Evolutionary conservation across 2,329 filamentous ascomycete species (phyloP), one percentile per base, ranked within the genome.

Genomic region (Fusarium sp.): DNA sequence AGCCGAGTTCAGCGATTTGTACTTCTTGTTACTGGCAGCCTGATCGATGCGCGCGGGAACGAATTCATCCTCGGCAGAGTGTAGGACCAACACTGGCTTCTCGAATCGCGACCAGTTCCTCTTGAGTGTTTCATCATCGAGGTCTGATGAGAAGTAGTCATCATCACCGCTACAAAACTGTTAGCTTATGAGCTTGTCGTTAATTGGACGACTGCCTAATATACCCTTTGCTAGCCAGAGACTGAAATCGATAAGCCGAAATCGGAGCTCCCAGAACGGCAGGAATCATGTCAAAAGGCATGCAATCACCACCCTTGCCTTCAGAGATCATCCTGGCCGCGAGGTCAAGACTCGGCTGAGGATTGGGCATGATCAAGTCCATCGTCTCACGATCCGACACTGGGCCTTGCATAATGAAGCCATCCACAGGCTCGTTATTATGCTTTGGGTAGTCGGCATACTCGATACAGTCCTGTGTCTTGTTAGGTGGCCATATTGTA

Each of bases 71-170:
- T 84, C 80, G 8, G 83, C 90, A 3, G 90, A 90, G 62, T 89
- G 88, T 32, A 94, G 76, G 20, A 92, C 87, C 69, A 92, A 80
- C 1, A 93, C 79, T 2, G 88, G 87, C 55, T 87, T 84, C 45
- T 82, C 81, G 58, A 93, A 82, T 52, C 81, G 82, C 6, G 89
- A 86, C 86, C 95, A 97, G n/a, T 90, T 91, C 16, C 78, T 78
- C 25, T 79, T 75, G 9, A 94, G 82, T 20, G 84, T 82, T 32
- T 87, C 83, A 32, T 85, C 81, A 1, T 82, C 79, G n/a, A 96
- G 81, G 76, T 96, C 92, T 5, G 89, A 90, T n/a, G 92, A 94
- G 81, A 97, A 97, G 76, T 92, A 93, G 77, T 97, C 94, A 77
- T 98, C 94, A 62, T 92, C 91, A 12, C 91, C 92, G 8, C 89